phyloP scores from a whole-genome alignment of 148 eudicot species.

The Heliamphora exappendiculata region DNA sequence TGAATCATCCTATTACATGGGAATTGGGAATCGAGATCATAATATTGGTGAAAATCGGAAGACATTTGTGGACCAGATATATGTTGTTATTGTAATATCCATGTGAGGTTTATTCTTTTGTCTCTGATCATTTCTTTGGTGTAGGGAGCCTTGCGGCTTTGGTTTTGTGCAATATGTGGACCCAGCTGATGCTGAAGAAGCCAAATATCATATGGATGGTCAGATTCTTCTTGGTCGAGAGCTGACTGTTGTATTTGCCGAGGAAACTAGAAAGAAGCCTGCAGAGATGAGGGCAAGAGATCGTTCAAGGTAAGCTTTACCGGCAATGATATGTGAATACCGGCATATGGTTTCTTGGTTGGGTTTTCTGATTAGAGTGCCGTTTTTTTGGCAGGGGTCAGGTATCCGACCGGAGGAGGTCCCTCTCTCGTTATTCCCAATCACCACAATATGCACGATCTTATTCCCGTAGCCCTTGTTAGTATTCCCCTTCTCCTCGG shows the following conservation, averaged over 20 bases:
- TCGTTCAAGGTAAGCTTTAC: conserved; percentile 35
- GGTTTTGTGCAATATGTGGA: conserved; percentile 90
- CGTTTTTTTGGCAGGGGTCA: conserved; percentile 28
- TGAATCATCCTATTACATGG: too few species aligned
- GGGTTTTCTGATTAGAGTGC: background rate
- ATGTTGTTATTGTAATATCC: background rate
- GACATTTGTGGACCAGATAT: background rate
- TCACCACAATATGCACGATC: conserved; percentile 21
- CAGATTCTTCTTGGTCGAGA: conserved; percentile 72
- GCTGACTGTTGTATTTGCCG: conserved; percentile 88
- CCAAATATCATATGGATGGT: conserved; percentile 93
- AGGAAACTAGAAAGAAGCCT: conserved; percentile 87
- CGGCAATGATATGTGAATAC: background rate
- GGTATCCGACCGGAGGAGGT: conserved; percentile 41
- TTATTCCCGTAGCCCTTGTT: conserved; percentile 48
- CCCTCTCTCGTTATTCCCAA: conserved; percentile 32
- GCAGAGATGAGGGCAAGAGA: conserved; percentile 80
- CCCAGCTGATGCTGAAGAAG: conserved; percentile 91
- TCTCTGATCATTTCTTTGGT: background rate
- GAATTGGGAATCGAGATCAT: background rate
- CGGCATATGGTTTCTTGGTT: background rate
- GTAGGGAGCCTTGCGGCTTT: conserved; percentile 97
- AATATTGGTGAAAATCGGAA: background rate
- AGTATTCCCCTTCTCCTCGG: conserved; percentile 51
- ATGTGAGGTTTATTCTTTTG: background rate